These are phyloP conservation scores for Aeminium ludgeri DNA, from an alignment of 495 filamentous ascomycete genomes.

Conservation along the genomic window DNA sequence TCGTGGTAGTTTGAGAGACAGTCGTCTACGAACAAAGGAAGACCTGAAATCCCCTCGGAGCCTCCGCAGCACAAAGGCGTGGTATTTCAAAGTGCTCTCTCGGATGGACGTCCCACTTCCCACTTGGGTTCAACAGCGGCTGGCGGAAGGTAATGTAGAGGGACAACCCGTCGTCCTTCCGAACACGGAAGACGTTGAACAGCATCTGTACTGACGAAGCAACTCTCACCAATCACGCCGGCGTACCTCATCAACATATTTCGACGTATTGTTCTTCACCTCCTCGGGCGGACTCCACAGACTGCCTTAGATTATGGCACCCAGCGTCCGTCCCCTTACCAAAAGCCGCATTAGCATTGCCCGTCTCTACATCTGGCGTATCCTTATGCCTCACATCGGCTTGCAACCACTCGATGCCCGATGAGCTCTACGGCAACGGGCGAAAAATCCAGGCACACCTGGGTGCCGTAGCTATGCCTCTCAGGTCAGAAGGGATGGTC, in stretches of 20 bases:
- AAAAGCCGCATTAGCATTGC: slow-evolving; percentile 36
- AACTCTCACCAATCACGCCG: neutral
- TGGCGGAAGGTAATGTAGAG: slow-evolving; percentile 44
- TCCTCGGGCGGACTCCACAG: slow-evolving; percentile 39
- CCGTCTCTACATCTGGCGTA: slow-evolving; percentile 16
- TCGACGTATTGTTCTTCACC: slow-evolving; percentile 33
- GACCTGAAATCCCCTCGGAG: neutral
- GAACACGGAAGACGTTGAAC: slow-evolving; percentile 32
- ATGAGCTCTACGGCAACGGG: slow-evolving; percentile 35
- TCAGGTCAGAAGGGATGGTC: slow-evolving; percentile 36
- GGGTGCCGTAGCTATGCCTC: slow-evolving; percentile 33
- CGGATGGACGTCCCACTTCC: slow-evolving; percentile 29
- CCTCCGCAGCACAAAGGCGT: slow-evolving; percentile 32
- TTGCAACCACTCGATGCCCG: slow-evolving; percentile 31
- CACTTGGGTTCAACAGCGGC: slow-evolving; percentile 31
- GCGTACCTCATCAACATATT: slow-evolving; percentile 37
- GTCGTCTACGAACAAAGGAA: no score
- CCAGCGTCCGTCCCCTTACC: slow-evolving; percentile 45
- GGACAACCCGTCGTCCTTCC: slow-evolving; percentile 36
- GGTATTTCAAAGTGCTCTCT: slow-evolving; percentile 33
- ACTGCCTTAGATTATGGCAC: slow-evolving; percentile 43
- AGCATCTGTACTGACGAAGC: neutral
- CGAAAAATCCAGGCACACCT: slow-evolving; percentile 44
- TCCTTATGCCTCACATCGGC: slow-evolving; percentile 33
- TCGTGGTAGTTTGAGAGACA: no score